phyloP scores from a whole-genome alignment of 2,329 filamentous ascomycete genomes.

The Blumeriella jaapii region DNA sequence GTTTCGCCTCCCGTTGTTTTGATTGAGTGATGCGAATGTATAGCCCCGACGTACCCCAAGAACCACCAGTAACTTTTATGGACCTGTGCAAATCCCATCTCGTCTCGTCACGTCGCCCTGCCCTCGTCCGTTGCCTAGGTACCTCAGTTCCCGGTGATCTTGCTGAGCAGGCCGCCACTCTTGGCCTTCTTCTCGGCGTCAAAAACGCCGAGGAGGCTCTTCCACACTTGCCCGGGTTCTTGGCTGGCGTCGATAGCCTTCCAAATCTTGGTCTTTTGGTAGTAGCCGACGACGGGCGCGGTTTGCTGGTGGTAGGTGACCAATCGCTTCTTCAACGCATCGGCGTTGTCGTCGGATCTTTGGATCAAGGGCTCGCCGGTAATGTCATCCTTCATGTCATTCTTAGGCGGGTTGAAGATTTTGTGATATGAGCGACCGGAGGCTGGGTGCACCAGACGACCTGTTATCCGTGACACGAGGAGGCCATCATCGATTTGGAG shows the following conservation, averaged over 20 bases:
- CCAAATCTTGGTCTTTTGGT: slow-evolving; percentile 97
- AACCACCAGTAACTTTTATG: slow-evolving; percentile 18
- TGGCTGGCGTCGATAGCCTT: slow-evolving; percentile 89
- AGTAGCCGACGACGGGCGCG: slow-evolving; percentile 84
- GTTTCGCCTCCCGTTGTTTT: slow-evolving; percentile 4
- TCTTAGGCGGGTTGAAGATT: slow-evolving; percentile 97
- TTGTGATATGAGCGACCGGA: slow-evolving; percentile 96
- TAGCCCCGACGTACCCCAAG: slow-evolving; percentile 14
- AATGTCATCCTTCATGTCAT: slow-evolving; percentile 86
- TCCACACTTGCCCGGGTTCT: slow-evolving; percentile 92
- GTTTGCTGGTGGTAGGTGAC: slow-evolving; percentile 92
- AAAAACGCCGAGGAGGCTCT: slow-evolving; percentile 78
- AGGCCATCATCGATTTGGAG: slow-evolving; percentile 93
- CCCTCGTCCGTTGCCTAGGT: slow-evolving; percentile 3
- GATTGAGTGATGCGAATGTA: slow-evolving; percentile 16
- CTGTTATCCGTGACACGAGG: slow-evolving; percentile 90
- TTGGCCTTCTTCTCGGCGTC: slow-evolving; percentile 43
- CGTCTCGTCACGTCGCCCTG: slow-evolving; percentile 1
- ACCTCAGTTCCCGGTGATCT: slow-evolving; percentile 25
- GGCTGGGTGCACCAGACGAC: slow-evolving; percentile 87
- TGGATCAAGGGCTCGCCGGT: slow-evolving; percentile 95
- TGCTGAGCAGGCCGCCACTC: slow-evolving; percentile 24
- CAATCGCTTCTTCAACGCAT: slow-evolving; percentile 89
- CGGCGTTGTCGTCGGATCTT: slow-evolving; percentile 93
- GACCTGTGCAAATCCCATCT: slow-evolving; percentile 23